A percentile compares a stretch with the other conserved stretches of the same genome.
Conservation (phyloP, 257 asterid species). For the Echium plantagineum region DNA sequence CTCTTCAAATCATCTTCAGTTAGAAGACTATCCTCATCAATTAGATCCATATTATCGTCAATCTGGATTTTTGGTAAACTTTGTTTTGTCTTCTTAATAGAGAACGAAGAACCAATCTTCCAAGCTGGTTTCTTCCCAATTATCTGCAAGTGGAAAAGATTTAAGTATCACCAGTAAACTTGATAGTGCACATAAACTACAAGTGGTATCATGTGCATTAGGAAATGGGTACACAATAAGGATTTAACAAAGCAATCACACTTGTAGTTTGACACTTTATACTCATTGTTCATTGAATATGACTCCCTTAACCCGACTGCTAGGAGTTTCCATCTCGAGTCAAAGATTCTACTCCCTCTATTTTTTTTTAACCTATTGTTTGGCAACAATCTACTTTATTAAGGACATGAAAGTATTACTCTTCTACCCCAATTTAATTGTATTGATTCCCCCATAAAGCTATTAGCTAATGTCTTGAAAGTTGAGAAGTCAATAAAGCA, state of each 20-base stretch:
- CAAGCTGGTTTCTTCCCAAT: conserved; percentile 78
- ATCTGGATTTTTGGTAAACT: conserved; percentile 60
- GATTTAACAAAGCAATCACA: not conserved
- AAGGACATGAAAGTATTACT: too few relatives aligned
- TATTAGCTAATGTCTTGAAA: too few relatives aligned
- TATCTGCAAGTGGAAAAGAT: conserved; percentile 25
- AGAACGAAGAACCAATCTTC: conserved; percentile 85
- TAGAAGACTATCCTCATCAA: conserved; percentile 92
- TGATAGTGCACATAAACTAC: not conserved
- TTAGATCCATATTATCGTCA: conserved; percentile 77
- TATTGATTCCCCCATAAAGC: too few relatives aligned
- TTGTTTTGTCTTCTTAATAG: conserved; percentile 42
- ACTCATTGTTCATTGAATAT: too few relatives aligned
- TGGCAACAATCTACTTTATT: too few relatives aligned
- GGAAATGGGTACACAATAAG: not conserved
- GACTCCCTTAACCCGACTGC: too few relatives aligned
- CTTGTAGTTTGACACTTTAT: too few relatives aligned
- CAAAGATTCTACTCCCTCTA: too few relatives aligned
- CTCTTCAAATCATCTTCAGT: conserved; percentile 86
- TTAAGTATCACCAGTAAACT: not conserved
- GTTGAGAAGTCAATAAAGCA: too few relatives aligned
- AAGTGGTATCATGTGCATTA: not conserved
- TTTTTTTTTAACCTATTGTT: too few relatives aligned
- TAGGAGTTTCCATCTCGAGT: too few relatives aligned
- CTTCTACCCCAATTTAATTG: too few relatives aligned